A percentile compares a stretch with the other conserved stretches of the same genome.
phyloP scores from a whole-genome alignment of 2,329 filamentous ascomycete species.

The Paecilomyces fulvus region DNA sequence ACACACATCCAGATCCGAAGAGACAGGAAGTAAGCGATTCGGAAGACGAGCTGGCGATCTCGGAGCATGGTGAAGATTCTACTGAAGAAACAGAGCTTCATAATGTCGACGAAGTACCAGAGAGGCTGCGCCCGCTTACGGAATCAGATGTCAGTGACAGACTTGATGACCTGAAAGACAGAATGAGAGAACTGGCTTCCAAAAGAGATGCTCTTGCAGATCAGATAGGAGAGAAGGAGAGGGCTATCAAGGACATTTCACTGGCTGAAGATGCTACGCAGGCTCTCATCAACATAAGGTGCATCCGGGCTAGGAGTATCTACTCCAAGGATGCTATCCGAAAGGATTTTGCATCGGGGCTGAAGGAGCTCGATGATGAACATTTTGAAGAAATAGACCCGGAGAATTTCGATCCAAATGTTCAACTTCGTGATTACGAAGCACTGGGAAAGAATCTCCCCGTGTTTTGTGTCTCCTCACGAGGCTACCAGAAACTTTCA shows the following conservation, averaged over 20 bases:
- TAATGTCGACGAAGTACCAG: neutral
- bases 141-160: neutral
- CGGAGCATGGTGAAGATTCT: neutral
- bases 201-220: slow-evolving; percentile 21
- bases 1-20: neutral
- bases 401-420: slow-evolving; percentile 15
- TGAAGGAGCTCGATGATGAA: neutral
- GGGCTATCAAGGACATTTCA: slow-evolving; percentile 12
- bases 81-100: neutral
- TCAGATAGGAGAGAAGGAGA: slow-evolving; percentile 3
- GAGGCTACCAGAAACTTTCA: slow-evolving; percentile 55
- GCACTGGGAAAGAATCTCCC: slow-evolving; percentile 47
- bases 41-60: neutral
- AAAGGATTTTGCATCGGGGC: neutral
- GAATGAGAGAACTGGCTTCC: neutral
- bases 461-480: slow-evolving; percentile 57
- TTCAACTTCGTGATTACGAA: slow-evolving; percentile 51
- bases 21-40: neutral
- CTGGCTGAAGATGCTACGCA: slow-evolving; percentile 11
- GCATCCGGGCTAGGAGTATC: neutral
- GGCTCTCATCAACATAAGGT: neutral
- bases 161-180: neutral
- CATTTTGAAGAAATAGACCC: neutral
- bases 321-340: neutral
- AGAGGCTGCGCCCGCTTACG: neutral